Evolutionary conservation across 129 eudicot species (phyloP).

Genomic region (Centaurea solstitialis): DNA sequence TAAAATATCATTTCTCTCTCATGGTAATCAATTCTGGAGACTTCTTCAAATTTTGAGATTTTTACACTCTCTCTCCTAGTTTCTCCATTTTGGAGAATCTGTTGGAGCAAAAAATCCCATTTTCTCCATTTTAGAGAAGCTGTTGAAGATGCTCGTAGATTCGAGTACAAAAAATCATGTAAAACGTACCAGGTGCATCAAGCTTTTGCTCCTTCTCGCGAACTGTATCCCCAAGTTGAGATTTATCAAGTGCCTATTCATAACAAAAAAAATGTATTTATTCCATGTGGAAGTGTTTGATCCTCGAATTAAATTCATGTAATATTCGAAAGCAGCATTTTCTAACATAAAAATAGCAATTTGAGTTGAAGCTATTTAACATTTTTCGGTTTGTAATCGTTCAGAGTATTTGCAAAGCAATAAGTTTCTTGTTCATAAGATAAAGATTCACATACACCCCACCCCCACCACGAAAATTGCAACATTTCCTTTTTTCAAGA

Average conservation of each 20-base stretch:
- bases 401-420: background rate
- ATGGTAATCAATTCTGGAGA: no score
- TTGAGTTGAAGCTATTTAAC: background rate
- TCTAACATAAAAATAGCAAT: background rate
- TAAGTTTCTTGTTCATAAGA: background rate
- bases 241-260: slow-evolving; percentile 85
- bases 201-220: slow-evolving; percentile 81
- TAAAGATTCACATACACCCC: background rate
- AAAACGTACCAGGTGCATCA: slow-evolving; percentile 71
- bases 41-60: no score
- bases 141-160: background rate
- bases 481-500: background rate
- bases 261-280: slow-evolving; percentile 2
- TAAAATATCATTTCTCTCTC: no score
- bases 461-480: background rate
- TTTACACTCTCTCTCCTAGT: no score
- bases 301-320: background rate
- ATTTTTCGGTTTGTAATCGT: slow-evolving; percentile 7
- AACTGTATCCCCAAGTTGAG: slow-evolving; percentile 83
- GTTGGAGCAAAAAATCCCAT: no score
- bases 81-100: no score
- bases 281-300: background rate
- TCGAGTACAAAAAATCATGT: background rate
- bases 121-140: no score
- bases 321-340: background rate